Evolutionary conservation across 129 eudicot genomes (phyloP).

Genomic region (Flaveria bidentis): DNA sequence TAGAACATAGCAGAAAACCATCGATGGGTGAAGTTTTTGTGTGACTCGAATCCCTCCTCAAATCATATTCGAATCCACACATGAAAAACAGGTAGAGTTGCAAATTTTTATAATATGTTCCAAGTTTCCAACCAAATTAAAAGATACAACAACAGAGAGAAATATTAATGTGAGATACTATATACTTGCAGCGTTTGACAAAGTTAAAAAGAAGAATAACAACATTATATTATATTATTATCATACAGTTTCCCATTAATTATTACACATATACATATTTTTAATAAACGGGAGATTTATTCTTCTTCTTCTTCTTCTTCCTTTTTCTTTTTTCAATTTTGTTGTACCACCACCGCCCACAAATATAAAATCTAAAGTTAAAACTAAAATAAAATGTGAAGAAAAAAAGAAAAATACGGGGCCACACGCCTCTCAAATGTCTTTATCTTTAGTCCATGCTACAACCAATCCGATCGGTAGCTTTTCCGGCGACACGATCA

Average conservation of each 20-base stretch:
- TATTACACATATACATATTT: background rate
- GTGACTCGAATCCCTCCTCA: too few species aligned
- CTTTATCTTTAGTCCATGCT: slow-evolving; percentile 27
- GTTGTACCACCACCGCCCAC: slow-evolving; percentile 33
- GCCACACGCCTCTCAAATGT: slow-evolving; percentile 38
- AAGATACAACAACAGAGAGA: too few species aligned
- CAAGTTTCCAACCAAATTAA: too few species aligned
- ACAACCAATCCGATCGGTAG: slow-evolving; percentile 17
- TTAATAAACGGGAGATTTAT: too few species aligned
- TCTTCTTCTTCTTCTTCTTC: too few species aligned
- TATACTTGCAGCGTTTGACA: too few species aligned
- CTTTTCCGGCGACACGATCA: background rate
- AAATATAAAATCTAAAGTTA: background rate
- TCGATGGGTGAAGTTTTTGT: too few species aligned
- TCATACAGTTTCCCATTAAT: background rate
- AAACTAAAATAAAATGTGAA: background rate
- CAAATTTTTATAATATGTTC: too few species aligned
- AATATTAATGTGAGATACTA: too few species aligned
- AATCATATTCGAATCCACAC: too few species aligned
- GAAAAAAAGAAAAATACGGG: background rate
- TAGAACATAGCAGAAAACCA: too few species aligned
- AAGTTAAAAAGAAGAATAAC: background rate
- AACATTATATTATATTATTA: background rate
- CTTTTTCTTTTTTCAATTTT: background rate
- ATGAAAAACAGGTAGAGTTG: too few species aligned